These are phyloP conservation scores for Fusarium nanum DNA, from an alignment of 2,329 filamentous ascomycete species.

Conservation along the genomic window DNA sequence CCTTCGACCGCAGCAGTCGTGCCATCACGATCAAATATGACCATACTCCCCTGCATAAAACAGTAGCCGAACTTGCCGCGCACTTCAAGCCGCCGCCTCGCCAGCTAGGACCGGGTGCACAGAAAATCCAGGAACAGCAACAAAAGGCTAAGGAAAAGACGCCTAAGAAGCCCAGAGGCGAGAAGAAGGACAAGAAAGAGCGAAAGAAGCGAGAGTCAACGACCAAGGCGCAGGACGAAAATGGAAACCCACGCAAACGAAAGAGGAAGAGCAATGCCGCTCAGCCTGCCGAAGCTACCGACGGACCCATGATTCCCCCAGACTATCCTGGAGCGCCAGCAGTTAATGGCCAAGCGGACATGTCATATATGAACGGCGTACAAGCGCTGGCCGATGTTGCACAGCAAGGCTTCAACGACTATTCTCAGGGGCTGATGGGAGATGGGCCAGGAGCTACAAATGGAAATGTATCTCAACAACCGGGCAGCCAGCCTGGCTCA, in stretches of 20 bases:
- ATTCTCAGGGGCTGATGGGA: slow-evolving; percentile 34
- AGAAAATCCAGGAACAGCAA: slow-evolving; percentile 43
- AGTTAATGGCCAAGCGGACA: slow-evolving; percentile 8
- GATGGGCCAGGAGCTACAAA: slow-evolving; percentile 18
- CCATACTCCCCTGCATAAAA: slow-evolving; percentile 68
- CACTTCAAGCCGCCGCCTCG: slow-evolving; percentile 60
- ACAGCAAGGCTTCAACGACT: slow-evolving; percentile 25
- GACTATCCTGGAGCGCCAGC: slow-evolving; percentile 21
- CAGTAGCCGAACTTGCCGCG: slow-evolving; percentile 62
- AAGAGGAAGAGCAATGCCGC: slow-evolving; percentile 45
- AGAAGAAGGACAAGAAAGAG: slow-evolving; percentile 46
- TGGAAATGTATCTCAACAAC: slow-evolving; percentile 13
- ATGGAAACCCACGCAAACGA: slow-evolving; percentile 45
- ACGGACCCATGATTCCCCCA: slow-evolving; percentile 26
- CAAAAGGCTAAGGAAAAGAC: slow-evolving; percentile 44
- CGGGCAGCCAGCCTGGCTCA: slow-evolving; percentile 22
- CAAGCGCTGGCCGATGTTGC: slow-evolving; percentile 6
- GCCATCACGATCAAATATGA: slow-evolving; percentile 65
- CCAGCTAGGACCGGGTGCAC: slow-evolving; percentile 43
- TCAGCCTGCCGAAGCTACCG: slow-evolving; percentile 24
- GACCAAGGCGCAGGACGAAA: slow-evolving; percentile 42
- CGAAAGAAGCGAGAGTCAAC: slow-evolving; percentile 38
- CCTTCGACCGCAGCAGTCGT: slow-evolving; percentile 61
- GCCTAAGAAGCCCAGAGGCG: slow-evolving; percentile 46
- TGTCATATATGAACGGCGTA: slow-evolving; percentile 17